These are phyloP conservation scores for Moringa oleifera DNA, from an alignment of 345 rosid genomes.

Conservation along the genomic window DNA sequence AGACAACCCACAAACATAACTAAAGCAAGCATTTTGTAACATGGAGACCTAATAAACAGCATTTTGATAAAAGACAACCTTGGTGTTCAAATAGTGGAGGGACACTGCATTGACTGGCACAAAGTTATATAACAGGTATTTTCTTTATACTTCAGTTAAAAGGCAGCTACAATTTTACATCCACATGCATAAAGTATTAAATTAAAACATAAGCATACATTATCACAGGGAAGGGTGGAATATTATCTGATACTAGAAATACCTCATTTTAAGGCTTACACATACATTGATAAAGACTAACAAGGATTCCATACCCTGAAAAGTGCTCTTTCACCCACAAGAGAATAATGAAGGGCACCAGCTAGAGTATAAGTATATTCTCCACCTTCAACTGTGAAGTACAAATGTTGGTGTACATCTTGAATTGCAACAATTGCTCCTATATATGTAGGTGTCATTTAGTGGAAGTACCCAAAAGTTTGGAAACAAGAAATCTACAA, in stretches of 20 bases:
- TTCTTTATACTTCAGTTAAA: neutral
- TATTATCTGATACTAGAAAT: neutral
- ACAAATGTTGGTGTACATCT: conserved; percentile 83
- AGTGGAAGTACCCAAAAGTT: conserved; percentile 19
- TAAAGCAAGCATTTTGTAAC: too few relatives aligned
- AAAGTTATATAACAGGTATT: too few relatives aligned
- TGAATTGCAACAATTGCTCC: conserved; percentile 87
- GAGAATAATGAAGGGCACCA: conserved; percentile 84
- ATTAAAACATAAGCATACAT: neutral
- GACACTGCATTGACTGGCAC: too few relatives aligned
- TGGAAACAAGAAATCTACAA: conserved; percentile 8
- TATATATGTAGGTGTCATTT: conserved; percentile 22
- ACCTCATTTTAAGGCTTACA: neutral
- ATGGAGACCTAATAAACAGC: too few relatives aligned
- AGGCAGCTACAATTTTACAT: conserved; percentile 1
- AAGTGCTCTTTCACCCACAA: conserved; percentile 78
- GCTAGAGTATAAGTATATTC: conserved; percentile 42
- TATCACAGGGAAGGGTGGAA: neutral
- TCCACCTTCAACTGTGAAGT: conserved; percentile 66
- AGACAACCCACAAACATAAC: too few relatives aligned
- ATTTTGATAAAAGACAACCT: too few relatives aligned
- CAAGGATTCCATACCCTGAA: conserved; percentile 50
- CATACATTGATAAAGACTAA: neutral
- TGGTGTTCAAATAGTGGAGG: too few relatives aligned
- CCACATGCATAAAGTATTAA: neutral